A percentile compares a stretch with the other conserved stretches of the same genome.
Evolutionary conservation across 208 protist species (phyloP).

Genomic region (Wallacemonas sp.): DNA sequence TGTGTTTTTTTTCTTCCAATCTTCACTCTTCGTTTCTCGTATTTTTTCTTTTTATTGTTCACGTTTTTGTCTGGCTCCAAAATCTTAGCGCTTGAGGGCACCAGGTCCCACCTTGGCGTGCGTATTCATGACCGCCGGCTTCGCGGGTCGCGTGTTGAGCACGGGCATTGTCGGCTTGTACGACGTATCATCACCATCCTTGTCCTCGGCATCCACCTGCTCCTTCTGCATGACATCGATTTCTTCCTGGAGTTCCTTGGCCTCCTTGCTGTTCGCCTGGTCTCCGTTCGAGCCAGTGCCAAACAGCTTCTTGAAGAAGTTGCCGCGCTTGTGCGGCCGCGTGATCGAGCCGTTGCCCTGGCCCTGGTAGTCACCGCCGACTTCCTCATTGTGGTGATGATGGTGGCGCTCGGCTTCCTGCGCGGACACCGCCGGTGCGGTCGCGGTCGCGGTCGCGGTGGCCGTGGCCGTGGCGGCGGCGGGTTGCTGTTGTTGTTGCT

Average conservation of each 20-base stretch:
- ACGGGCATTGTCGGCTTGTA: slow-evolving; percentile 58
- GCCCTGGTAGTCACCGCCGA: slow-evolving; percentile 11
- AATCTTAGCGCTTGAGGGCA: slow-evolving; percentile 51
- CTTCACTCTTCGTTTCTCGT: slow-evolving; percentile 2
- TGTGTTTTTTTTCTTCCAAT: background rate
- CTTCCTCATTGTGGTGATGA: slow-evolving; percentile 1
- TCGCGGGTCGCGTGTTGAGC: slow-evolving; percentile 27
- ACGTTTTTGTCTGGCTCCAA: background rate
- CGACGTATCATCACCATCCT: slow-evolving; percentile 73
- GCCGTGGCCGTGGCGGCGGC: too few relatives aligned
- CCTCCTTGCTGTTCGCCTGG: slow-evolving; percentile 21
- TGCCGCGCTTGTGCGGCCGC: slow-evolving; percentile 11
- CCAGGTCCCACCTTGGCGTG: slow-evolving; percentile 68
- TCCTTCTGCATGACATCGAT: slow-evolving; percentile 63
- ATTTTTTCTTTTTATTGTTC: slow-evolving; percentile 14
- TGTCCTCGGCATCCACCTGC: slow-evolving; percentile 51
- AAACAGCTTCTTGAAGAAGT: slow-evolving; percentile 16
- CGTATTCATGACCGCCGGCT: slow-evolving; percentile 76
- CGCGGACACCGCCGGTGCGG: slow-evolving; percentile 19
- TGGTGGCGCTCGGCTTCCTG: background rate
- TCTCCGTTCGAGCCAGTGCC: background rate
- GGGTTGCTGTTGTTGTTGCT: slow-evolving; percentile 22
- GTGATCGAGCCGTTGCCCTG: slow-evolving; percentile 15
- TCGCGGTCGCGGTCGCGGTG: background rate
- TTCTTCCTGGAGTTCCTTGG: slow-evolving; percentile 57